phyloP scores from a whole-genome alignment of 1,284 basidiomycete species.

The Microbotryomycetes sp. region DNA sequence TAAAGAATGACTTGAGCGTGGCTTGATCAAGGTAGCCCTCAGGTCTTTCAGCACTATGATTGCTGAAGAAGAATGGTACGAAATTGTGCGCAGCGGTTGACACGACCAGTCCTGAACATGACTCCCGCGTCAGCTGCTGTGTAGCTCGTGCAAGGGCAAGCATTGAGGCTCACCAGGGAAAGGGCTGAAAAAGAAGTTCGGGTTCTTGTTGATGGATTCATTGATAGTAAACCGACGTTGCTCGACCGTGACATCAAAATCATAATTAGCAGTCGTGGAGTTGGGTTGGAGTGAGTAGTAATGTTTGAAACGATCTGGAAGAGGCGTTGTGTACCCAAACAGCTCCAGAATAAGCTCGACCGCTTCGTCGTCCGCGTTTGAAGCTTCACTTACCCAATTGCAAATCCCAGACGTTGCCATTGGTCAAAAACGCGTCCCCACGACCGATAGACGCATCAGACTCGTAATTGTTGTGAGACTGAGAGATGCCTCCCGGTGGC shows the following conservation, averaged over 20 bases:
- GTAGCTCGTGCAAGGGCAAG: no score
- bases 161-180: no score
- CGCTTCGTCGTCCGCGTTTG: neutral
- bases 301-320: slow-evolving; percentile 13
- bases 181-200: slow-evolving; percentile 4
- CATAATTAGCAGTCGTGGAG: slow-evolving; percentile 1
- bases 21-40: slow-evolving; percentile 12
- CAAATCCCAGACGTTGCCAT: slow-evolving; percentile 33
- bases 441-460: slow-evolving; percentile 8
- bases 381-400: slow-evolving; percentile 12
- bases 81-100: slow-evolving; percentile 15
- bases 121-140: no score
- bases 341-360: neutral
- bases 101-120: no score
- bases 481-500: slow-evolving; percentile 7
- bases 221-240: slow-evolving; percentile 2
- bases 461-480: slow-evolving; percentile 16
- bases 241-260: slow-evolving; percentile 5
- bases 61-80: neutral
- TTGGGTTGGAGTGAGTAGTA: slow-evolving; percentile 22
- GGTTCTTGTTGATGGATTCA: slow-evolving; percentile 1
- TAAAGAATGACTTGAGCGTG: slow-evolving; percentile 14
- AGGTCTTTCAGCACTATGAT: slow-evolving; percentile 7
- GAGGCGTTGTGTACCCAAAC: neutral
- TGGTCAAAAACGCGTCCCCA: slow-evolving; percentile 6